A percentile compares a stretch with the other conserved stretches of the same genome.
Evolutionary conservation across 257 asterid species (phyloP).

Genomic region (Parsonsia alboflavescens): DNA sequence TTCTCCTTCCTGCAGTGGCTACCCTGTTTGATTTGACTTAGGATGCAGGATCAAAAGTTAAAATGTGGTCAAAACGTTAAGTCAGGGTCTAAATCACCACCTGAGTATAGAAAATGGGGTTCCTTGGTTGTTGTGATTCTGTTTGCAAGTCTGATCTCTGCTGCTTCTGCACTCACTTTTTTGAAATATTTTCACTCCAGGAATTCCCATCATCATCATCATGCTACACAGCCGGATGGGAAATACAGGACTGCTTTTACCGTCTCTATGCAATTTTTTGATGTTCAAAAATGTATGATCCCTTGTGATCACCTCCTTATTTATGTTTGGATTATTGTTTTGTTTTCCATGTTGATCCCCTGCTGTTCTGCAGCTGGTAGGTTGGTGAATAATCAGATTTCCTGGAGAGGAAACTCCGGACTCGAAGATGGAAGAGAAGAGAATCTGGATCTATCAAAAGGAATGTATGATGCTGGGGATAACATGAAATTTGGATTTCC

Average conservation of each 20-base stretch:
- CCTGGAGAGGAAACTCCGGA: conserved; percentile 66
- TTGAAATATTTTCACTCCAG: conserved; percentile 25
- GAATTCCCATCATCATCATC: conserved; percentile 9
- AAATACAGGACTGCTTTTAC: conserved; percentile 44
- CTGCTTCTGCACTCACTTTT: conserved; percentile 41
- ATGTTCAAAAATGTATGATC: conserved; percentile 50
- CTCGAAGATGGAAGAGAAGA: conserved; percentile 47
- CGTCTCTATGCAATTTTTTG: conserved; percentile 53
- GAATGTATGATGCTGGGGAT: conserved; percentile 68
- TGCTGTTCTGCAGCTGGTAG: conserved; percentile 47
- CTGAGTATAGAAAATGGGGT: conserved; percentile 21
- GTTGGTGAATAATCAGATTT: conserved; percentile 40
- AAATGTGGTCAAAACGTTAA: conserved; percentile 27
- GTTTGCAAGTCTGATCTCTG: conserved; percentile 29
- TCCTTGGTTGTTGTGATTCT: conserved; percentile 30
- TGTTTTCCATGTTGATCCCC: neutral
- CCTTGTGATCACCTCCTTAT: neutral
- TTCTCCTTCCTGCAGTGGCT: neutral
- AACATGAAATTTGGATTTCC: conserved; percentile 58
- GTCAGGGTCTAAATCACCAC: neutral
- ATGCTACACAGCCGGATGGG: conserved; percentile 6
- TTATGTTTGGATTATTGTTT: neutral
- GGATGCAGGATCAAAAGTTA: neutral
- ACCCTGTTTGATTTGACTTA: neutral
- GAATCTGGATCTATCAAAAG: conserved; percentile 48